phyloP scores from a whole-genome alignment of 257 asterid species.

The Przewalskia tangutica region DNA sequence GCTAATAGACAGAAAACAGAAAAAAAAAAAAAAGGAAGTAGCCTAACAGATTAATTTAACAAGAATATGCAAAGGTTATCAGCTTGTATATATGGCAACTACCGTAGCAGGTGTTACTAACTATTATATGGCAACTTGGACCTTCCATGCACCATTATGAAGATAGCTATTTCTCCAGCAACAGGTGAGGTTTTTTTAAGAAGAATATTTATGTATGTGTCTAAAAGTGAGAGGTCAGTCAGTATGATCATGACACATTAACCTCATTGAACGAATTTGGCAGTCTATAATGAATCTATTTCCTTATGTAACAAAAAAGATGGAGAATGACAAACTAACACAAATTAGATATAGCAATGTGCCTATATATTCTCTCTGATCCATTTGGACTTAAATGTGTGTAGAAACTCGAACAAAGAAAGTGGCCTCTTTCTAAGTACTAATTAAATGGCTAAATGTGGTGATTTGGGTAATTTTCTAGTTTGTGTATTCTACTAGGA shows the following conservation, averaged over 20 bases:
- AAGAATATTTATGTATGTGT: neutral
- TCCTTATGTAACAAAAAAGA: too few relatives aligned
- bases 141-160: neutral
- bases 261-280: neutral
- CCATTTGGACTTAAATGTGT: neutral
- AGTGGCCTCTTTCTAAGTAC: neutral
- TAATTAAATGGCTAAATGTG: slow-evolving; percentile 21
- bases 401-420: neutral
- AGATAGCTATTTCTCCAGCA: neutral
- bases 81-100: neutral
- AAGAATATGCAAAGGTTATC: neutral
- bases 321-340: neutral
- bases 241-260: neutral
- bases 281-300: too few relatives aligned
- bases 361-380: neutral
- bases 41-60: neutral
- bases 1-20: neutral
- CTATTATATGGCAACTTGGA: neutral
- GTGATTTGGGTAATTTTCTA: neutral
- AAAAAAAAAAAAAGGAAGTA: too few relatives aligned
- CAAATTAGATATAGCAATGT: neutral
- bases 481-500: slow-evolving; percentile 9
- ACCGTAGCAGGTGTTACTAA: neutral
- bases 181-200: neutral
- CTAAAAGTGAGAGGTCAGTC: neutral